phyloP scores from a whole-genome alignment of 805 yeast species.

The Ogataea pini region DNA sequence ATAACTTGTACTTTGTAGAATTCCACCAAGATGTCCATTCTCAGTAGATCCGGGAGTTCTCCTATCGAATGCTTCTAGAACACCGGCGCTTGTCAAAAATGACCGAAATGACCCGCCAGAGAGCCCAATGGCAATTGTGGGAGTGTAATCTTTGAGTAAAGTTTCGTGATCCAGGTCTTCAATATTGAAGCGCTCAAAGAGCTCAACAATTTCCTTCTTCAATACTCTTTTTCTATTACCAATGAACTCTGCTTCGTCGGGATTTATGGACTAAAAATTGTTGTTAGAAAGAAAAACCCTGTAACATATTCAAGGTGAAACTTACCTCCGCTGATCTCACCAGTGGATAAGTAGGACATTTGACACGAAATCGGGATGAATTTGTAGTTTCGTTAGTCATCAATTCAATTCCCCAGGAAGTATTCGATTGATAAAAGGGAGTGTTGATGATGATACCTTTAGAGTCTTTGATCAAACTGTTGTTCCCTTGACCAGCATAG shows the following conservation, averaged over 20 bases:
- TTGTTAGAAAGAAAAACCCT: neutral
- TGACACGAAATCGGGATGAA: conserved; percentile 6
- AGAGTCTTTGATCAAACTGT: neutral
- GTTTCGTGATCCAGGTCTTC: conserved; percentile 10
- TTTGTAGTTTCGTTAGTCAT: neutral
- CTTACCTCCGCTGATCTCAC: conserved; percentile 14
- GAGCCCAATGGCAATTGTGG: conserved; percentile 41
- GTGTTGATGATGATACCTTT: neutral
- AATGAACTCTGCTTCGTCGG: conserved; percentile 15
- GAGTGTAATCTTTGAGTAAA: conserved; percentile 10
- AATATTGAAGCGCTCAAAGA: conserved; percentile 16
- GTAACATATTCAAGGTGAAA: neutral
- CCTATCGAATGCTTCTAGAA: conserved; percentile 49
- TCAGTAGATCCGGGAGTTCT: conserved; percentile 40
- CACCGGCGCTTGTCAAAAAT: conserved; percentile 61
- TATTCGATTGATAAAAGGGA: neutral
- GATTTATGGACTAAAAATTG: conserved; percentile 11
- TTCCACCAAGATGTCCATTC: conserved; percentile 46
- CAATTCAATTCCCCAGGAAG: neutral
- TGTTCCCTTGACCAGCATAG: neutral
- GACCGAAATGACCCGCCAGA: conserved; percentile 61
- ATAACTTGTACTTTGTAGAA: conserved; percentile 56
- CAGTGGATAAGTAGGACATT: conserved; percentile 17
- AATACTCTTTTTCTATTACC: conserved; percentile 5
- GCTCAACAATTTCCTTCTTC: conserved; percentile 6